Evolutionary conservation across 495 filamentous ascomycete species (phyloP).

Genomic region (Aspergillus biplanus): DNA sequence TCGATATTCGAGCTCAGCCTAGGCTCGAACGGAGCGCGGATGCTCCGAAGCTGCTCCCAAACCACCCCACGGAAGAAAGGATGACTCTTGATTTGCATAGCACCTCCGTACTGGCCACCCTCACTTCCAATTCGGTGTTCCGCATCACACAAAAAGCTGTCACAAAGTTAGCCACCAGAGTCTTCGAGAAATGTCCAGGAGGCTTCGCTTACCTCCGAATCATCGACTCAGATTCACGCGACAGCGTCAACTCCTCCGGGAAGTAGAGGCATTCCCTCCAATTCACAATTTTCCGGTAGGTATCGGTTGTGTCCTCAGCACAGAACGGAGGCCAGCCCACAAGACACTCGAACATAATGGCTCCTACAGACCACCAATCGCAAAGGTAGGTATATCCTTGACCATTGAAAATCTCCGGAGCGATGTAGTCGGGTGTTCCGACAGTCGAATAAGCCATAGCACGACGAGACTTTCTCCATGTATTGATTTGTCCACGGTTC

Average conservation of each 20-base stretch:
- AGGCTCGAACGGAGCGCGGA: conserved; percentile 94
- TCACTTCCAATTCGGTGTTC: conserved; percentile 76
- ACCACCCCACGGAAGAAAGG: conserved; percentile 95
- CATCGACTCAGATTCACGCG: conserved; percentile 82
- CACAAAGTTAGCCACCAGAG: conserved; percentile 21
- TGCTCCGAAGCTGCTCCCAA: conserved; percentile 87
- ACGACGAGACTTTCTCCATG: conserved; percentile 93
- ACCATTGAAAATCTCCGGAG: conserved; percentile 95
- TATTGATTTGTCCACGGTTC: conserved; percentile 95
- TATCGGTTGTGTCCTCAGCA: conserved; percentile 94
- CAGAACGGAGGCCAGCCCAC: conserved; percentile 99
- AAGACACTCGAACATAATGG: conserved; percentile 99
- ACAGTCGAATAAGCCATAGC: conserved; percentile 98
- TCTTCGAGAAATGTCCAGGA: not conserved
- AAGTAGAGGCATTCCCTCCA: conserved; percentile 96
- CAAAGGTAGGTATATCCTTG: conserved; percentile 95
- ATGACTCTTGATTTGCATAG: conserved; percentile 89
- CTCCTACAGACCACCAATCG: conserved; percentile 98
- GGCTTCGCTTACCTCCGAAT: conserved; percentile 70
- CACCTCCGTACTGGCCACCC: conserved; percentile 72
- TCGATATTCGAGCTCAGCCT: conserved; percentile 89
- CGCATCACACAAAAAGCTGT: conserved; percentile 90
- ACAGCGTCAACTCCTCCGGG: conserved; percentile 88
- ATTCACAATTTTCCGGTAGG: conserved; percentile 98
- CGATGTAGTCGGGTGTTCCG: conserved; percentile 98